phyloP scores from a whole-genome alignment of 108 stramenopile genomes.

The Aurantiochytrium sp. region DNA sequence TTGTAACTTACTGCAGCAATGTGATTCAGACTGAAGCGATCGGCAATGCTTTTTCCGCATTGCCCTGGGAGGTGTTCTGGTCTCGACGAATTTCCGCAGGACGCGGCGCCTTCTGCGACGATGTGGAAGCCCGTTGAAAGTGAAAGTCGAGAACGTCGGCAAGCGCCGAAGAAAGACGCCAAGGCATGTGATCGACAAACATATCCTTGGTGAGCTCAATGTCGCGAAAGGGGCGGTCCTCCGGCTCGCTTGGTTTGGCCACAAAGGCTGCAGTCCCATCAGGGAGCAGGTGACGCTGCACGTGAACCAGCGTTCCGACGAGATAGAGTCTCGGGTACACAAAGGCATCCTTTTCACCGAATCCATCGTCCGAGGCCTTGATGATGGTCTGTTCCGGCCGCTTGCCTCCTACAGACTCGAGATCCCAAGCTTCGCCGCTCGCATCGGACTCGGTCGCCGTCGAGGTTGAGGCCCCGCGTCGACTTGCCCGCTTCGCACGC shows the following conservation, averaged over 20 bases:
- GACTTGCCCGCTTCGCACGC: neutral
- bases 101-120: neutral
- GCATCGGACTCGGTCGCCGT: too few species aligned
- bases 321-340: neutral
- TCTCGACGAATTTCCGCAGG: neutral
- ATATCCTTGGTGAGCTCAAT: neutral
- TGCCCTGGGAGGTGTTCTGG: neutral
- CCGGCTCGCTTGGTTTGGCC: neutral
- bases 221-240: neutral
- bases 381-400: neutral
- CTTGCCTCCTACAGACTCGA: too few species aligned
- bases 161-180: neutral
- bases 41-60: neutral
- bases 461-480: neutral
- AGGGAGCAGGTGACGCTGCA: neutral
- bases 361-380: neutral
- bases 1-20: too few species aligned
- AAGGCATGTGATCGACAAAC: slow-evolving; percentile 14
- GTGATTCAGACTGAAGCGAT: neutral
- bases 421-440: too few species aligned
- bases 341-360: neutral
- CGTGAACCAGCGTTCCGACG: neutral
- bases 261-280: neutral
- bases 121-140: neutral
- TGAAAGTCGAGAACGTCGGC: neutral